Percentiles rank a stretch among this genome's conserved stretches.
Conservation (phyloP, 306 rosid species). For the Acacia acuminata region DNA sequence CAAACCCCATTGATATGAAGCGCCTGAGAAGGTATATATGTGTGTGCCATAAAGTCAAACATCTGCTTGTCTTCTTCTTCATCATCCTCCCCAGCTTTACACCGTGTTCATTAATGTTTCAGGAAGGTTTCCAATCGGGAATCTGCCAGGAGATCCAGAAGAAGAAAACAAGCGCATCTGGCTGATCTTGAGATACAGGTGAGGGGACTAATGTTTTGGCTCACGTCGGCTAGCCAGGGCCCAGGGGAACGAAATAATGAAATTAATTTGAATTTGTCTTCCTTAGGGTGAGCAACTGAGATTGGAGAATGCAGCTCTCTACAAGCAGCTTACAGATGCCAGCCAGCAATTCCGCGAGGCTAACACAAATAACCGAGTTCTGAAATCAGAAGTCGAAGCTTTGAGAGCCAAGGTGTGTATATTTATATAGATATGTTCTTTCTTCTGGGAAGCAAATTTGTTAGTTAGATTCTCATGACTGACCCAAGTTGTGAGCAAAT, state of each 20-base stretch:
- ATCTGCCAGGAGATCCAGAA: constrained; percentile 48
- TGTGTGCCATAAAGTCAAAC: neutral
- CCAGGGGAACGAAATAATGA: neutral
- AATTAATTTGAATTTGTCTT: neutral
- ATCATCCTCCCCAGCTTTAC: neutral
- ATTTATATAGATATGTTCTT: neutral
- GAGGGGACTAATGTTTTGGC: constrained; percentile 11
- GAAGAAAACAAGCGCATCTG: constrained; percentile 45
- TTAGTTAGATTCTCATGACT: no score
- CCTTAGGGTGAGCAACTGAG: constrained; percentile 64
- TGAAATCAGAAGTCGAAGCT: constrained; percentile 76
- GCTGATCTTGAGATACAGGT: constrained; percentile 42
- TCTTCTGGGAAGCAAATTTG: no score
- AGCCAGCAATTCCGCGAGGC: constrained; percentile 71
- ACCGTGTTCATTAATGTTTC: neutral
- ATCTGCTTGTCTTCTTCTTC: neutral
- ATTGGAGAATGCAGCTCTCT: constrained; percentile 55
- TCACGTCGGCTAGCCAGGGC: no score
- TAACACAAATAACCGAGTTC: constrained; percentile 65
- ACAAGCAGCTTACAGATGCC: constrained; percentile 60
- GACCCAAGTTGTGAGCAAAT: no score
- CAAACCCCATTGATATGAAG: constrained; percentile 47
- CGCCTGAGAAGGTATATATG: constrained; percentile 58
- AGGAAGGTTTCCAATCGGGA: constrained; percentile 46
- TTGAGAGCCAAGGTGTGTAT: constrained; percentile 81